These are phyloP conservation scores for Aspergillus aculeatus DNA, from an alignment of 2,329 filamentous ascomycete genomes.

Conservation along the genomic window DNA sequence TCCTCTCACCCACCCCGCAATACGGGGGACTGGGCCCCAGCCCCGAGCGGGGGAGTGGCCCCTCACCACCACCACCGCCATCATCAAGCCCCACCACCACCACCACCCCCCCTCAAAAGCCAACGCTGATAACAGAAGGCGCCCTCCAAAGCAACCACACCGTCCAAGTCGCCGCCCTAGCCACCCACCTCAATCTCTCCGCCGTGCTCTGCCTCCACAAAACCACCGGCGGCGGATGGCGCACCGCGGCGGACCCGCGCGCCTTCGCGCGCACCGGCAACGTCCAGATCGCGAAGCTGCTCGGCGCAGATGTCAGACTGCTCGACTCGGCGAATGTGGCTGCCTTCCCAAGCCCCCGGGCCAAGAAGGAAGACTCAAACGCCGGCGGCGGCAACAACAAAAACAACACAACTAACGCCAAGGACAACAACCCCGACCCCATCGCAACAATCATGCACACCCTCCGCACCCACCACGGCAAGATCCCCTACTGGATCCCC, in stretches of 20 bases:
- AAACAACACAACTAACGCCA: no score
- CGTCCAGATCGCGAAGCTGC: constrained; percentile 29
- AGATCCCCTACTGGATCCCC: constrained; percentile 36
- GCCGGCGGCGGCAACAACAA: no score
- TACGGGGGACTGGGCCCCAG: not conserved
- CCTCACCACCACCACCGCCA: not conserved
- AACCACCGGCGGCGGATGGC: constrained; percentile 28
- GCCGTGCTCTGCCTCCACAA: constrained; percentile 29
- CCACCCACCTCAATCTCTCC: constrained; percentile 27
- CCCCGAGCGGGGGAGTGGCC: not conserved
- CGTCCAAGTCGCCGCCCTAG: constrained; percentile 34
- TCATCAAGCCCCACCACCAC: not conserved
- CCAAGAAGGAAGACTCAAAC: no score
- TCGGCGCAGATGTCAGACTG: constrained; percentile 48
- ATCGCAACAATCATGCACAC: not conserved
- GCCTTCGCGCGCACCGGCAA: constrained; percentile 28
- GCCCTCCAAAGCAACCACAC: constrained; percentile 41
- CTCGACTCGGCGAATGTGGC: constrained; percentile 29
- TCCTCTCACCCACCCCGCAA: constrained; percentile 19
- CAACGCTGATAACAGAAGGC: constrained; percentile 36
- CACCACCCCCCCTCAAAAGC: constrained; percentile 17
- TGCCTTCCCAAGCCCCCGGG: no score
- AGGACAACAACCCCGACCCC: not conserved
- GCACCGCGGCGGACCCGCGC: constrained; percentile 15
- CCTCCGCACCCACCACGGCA: constrained; percentile 7